Conservation (phyloP, 345 rosid genomes). For the Syzygium aromaticum region DNA sequence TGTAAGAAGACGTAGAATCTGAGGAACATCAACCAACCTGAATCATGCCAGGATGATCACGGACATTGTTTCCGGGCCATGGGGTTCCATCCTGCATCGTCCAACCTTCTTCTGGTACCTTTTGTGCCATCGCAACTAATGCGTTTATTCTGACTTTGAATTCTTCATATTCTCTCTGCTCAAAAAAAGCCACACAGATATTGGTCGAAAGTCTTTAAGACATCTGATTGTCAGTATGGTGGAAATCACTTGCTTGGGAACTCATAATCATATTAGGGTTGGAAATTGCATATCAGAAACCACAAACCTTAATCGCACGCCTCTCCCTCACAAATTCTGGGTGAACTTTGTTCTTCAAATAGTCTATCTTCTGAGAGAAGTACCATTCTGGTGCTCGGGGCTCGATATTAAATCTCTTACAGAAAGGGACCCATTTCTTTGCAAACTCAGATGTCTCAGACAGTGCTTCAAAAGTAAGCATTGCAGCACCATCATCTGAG, state of each 20-base stretch:
- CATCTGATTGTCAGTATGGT: background rate
- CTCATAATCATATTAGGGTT: background rate
- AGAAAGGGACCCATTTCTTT: conserved; percentile 97
- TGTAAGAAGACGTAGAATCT: background rate
- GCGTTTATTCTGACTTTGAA: conserved; percentile 88
- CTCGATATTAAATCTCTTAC: conserved; percentile 81
- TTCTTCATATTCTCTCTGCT: conserved; percentile 98
- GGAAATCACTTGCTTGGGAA: background rate
- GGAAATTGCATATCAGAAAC: background rate
- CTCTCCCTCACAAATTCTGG: conserved; percentile 94
- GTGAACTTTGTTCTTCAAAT: conserved; percentile 89
- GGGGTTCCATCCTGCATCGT: conserved; percentile 99
- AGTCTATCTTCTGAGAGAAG: conserved; percentile 89
- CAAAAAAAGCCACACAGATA: background rate
- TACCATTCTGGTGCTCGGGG: conserved; percentile 99
- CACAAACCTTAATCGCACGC: conserved; percentile 88
- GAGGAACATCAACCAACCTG: conserved; percentile 48
- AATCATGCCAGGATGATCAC: conserved; percentile 99
- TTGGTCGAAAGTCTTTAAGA: background rate
- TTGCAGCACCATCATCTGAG: conserved; percentile 99
- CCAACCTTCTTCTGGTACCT: conserved; percentile 99
- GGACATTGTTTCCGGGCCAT: conserved; percentile 94
- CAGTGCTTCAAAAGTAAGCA: conserved; percentile 99
- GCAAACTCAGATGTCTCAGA: conserved; percentile 98
- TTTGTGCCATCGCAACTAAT: conserved; percentile 91